A percentile compares a stretch with the other conserved stretches of the same genome.
phyloP scores from a whole-genome alignment of 345 rosid species.

The Geranium rotundifolium region DNA sequence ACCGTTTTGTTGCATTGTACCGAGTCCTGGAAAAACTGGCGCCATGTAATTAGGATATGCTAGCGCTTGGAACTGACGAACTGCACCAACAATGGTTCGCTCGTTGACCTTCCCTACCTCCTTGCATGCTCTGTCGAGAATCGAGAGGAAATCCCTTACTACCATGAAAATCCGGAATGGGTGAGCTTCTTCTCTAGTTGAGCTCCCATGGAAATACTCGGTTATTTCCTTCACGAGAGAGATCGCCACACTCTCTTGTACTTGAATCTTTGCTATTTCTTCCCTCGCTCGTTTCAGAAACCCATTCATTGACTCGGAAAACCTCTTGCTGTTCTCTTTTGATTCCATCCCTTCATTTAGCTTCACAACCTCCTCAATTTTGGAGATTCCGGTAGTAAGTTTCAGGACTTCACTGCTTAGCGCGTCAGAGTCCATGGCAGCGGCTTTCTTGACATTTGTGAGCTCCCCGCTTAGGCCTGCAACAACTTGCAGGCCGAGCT shows the following conservation, averaged over 20 bases:
- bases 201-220: conserved; percentile 82
- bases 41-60: no score
- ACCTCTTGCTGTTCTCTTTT: conserved; percentile 21
- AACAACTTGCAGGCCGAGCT: conserved; percentile 77
- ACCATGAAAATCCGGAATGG: conserved; percentile 65
- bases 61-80: conserved; percentile 7
- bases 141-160: conserved; percentile 73
- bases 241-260: conserved; percentile 30
- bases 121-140: conserved; percentile 85
- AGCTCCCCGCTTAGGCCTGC: conserved; percentile 77
- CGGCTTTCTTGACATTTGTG: conserved; percentile 72
- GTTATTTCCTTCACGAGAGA: conserved; percentile 63
- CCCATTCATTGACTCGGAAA: conserved; percentile 47
- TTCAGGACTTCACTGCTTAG: conserved; percentile 46
- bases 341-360: conserved; percentile 15
- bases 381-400: conserved; percentile 41
- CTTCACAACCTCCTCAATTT: conserved; percentile 38
- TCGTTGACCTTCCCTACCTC: conserved; percentile 85
- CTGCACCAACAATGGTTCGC: conserved; percentile 54
- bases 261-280: conserved; percentile 47
- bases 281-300: conserved; percentile 60
- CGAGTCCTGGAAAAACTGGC: no score
- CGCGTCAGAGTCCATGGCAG: conserved; percentile 66
- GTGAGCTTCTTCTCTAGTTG: conserved; percentile 65
- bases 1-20: not conserved